phyloP scores from a whole-genome alignment of 257 asterid genomes.

The Fraxinus anomala region DNA sequence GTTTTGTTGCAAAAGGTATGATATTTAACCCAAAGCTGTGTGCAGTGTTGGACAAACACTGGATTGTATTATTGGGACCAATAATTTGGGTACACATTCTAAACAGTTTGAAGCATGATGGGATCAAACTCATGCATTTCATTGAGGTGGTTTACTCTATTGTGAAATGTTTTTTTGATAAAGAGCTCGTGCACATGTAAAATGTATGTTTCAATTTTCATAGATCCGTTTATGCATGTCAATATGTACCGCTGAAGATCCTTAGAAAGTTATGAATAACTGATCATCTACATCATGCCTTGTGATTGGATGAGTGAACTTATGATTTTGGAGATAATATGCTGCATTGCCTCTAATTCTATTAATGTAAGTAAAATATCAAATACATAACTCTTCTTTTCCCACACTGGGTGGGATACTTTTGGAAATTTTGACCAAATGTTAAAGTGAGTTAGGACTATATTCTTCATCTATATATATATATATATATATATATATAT shows the following conservation, averaged over 20 bases:
- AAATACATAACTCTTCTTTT: background rate
- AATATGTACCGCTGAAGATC: background rate
- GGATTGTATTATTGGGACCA: constrained; percentile 13
- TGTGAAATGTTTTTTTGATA: background rate
- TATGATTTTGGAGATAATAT: background rate
- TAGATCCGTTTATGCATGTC: background rate
- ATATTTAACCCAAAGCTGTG: constrained; percentile 32
- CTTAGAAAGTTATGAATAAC: background rate
- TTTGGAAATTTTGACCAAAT: background rate
- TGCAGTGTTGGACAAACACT: constrained; percentile 10
- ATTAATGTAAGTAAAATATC: background rate
- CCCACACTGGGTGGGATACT: background rate
- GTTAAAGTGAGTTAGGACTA: constrained; percentile 14
- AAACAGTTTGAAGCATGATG: constrained; percentile 19
- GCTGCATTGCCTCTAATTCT: background rate
- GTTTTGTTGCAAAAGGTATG: constrained; percentile 90
- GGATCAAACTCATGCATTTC: constrained; percentile 15
- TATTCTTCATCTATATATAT: constrained; percentile 10
- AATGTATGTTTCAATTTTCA: background rate
- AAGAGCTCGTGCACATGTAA: background rate
- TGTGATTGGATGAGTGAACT: background rate
- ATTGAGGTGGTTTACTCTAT: constrained; percentile 16
- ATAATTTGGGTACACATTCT: constrained; percentile 10
- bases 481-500: no score
- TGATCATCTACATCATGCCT: background rate